Evolutionary conservation across 2,329 filamentous ascomycete species (phyloP).

Genomic region (Tolypocladium album): DNA sequence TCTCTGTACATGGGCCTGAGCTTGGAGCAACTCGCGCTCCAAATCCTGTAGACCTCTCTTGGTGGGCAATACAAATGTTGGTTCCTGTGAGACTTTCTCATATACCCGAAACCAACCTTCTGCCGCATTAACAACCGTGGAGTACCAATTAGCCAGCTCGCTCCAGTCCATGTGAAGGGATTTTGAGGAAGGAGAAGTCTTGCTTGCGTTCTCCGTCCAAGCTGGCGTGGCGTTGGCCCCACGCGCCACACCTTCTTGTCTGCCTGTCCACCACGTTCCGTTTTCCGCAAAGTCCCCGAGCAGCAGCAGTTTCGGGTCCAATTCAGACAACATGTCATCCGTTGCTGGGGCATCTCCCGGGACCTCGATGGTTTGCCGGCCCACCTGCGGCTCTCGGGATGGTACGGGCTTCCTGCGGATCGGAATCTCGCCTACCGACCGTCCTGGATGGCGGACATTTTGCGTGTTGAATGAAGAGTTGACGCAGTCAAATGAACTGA

Average conservation of each 20-base stretch:
- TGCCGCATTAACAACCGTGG: constrained; percentile 55
- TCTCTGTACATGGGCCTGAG: constrained; percentile 58
- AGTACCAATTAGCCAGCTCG: constrained; percentile 64
- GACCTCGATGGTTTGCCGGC: constrained; percentile 16
- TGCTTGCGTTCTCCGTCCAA: not conserved
- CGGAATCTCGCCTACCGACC: constrained; percentile 10
- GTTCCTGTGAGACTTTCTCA: constrained; percentile 31
- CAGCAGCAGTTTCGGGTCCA: constrained; percentile 66
- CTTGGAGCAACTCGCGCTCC: constrained; percentile 38
- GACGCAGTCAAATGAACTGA: constrained; percentile 60
- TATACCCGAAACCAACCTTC: constrained; percentile 54
- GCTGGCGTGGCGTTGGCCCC: not conserved
- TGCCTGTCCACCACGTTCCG: constrained; percentile 70
- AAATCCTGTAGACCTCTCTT: constrained; percentile 29
- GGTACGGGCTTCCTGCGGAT: constrained; percentile 16
- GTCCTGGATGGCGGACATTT: constrained; percentile 20
- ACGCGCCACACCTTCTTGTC: constrained; percentile 25
- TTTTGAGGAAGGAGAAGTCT: constrained; percentile 12
- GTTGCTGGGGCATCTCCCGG: constrained; percentile 7
- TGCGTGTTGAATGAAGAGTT: constrained; percentile 62
- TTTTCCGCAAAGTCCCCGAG: constrained; percentile 72
- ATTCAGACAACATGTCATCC: constrained; percentile 27
- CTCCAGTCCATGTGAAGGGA: constrained; percentile 68
- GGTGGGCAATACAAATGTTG: constrained; percentile 17
- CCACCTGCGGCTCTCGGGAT: constrained; percentile 7